Base-by-base conservation (phyloP, 73 alveolate species). In the Paramecium tetraurelia region DNA sequence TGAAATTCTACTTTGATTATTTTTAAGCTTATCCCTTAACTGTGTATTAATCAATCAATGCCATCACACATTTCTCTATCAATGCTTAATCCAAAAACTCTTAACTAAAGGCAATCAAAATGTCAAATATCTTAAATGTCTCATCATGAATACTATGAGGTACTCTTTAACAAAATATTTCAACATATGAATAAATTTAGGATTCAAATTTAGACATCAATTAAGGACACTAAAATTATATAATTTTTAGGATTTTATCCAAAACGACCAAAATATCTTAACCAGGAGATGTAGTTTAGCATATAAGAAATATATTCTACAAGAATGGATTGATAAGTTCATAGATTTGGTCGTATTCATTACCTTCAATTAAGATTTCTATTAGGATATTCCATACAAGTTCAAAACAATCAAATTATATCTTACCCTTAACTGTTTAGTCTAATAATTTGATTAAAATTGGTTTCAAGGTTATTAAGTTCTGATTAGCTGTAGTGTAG, bases 131-230 rank as follows among this genome's bases (percentile, higher is more conserved):
- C 48, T 50, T 71, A 89, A 89, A 89, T 11, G 94, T 89, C 40
- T 89, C 94, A 89, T 89, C 94, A 46, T 70, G 75, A 6, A 89
- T 89, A 9, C 92, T 70, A 44, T 89, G 94, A 29, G 94, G 94
- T 16, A 89, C 87, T 38, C 94, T 46, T 41, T 68, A 18, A 11
- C 75, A 59, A 71, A 70, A 89, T 16, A 83, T 70, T 10, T 89
- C 94, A 12, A 89, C 46, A 40, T 70, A 89, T 44, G 71, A 8
- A 41, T 80, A 80, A 3, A 80, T 43, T 48, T 80, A 24, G 3
- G 27, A 33, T 72, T 80, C 72, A 41, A 80, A 31, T 80, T 58
- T 40, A 0, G 43, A 35, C 43, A 41, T 43, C 21, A 80, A 14
- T 80, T 80, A 46, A 3, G 70, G 76, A 27, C 90, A 80, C 46